A percentile compares a stretch with the other conserved stretches of the same genome.
Conservation (phyloP, 495 filamentous ascomycete genomes). For the Hamigera avellanea region DNA sequence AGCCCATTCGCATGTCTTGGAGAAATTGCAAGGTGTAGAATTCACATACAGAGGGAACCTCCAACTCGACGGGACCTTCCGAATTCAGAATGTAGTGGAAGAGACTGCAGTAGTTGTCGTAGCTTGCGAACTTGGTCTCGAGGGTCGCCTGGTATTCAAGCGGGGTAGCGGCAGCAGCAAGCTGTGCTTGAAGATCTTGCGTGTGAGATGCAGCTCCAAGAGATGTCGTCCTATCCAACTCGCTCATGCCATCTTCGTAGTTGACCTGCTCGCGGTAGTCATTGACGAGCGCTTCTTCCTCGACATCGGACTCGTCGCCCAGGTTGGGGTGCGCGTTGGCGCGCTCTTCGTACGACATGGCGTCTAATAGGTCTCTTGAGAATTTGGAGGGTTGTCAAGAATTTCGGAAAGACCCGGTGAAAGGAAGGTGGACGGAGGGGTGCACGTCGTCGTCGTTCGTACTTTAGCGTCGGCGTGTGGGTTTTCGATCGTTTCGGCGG, state of each 20-base stretch:
- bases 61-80: conserved; percentile 91
- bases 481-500: conserved; percentile 27
- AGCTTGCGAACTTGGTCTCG: conserved; percentile 93
- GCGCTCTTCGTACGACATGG: conserved; percentile 41
- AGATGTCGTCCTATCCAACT: conserved; percentile 54
- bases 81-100: conserved; percentile 99
- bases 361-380: conserved; percentile 8
- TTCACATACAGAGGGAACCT: conserved; percentile 77
- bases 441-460: conserved; percentile 17
- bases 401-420: neutral
- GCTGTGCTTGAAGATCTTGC: conserved; percentile 82
- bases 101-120: conserved; percentile 97
- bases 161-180: conserved; percentile 82
- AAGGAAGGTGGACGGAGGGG: conserved; percentile 12
- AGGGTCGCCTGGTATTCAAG: conserved; percentile 89
- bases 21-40: neutral
- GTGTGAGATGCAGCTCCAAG: conserved; percentile 35
- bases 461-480: conserved; percentile 32
- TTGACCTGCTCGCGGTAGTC: conserved; percentile 93
- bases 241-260: conserved; percentile 74
- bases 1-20: too few species aligned
- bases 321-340: conserved; percentile 39
- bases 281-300: conserved; percentile 87
- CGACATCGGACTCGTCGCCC: conserved; percentile 78
- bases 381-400: neutral